Base-by-base conservation (phyloP, 257 asterid genomes). In the Capsicum baccatum region DNA sequence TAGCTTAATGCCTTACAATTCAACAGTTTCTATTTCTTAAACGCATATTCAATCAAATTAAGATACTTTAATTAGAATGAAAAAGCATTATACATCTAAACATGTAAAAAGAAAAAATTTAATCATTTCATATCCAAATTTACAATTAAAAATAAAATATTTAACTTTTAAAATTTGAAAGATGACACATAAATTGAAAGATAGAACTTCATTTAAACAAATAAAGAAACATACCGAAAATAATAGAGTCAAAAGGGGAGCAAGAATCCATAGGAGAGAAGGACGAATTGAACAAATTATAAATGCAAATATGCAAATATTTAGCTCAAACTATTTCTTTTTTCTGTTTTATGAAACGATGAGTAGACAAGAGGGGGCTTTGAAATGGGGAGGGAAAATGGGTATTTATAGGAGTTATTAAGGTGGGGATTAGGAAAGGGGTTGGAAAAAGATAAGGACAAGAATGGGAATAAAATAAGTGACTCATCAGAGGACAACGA, bases 221-320 rank as follows among this genome's bases (percentile, higher is more conserved):
- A 10, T 8, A 21, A 10, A 63, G 1, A 57, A 57, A n/a, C 52
- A 14, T 88, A 88, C 91, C 91, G 13, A 88, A 88, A 42, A 88
- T 58, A 21, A 88, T 66, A 81, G 85, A 48, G 56, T 88, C 89
- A 39, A 86, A 86, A 17, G 89, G 89, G 33, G 91, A 86, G 62
- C 60, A 73, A 39, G 88, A 85, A 85, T 86, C 91, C 91, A 88
- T 88, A 44, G 58, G 10, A 11, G 57, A 5, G 17, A n/a, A 17
- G 55, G 33, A 44, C 16, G 8, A 71, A 11, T 21, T 17, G 6
- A 67, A 8, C 42, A 17, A 58, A 64, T 26, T 21, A 39, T n/a
- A 17, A 62, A 37, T 58, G 39, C 37, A 52, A 52, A 26, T 73
- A 71, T 14, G 26, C 6, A 68, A 68, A 39, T 68, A 3, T 68